A percentile compares a stretch with the other conserved stretches of the same genome.
Evolutionary conservation across 208 protist genomes (phyloP).

Genomic region (Naegleria lovaniensis): DNA sequence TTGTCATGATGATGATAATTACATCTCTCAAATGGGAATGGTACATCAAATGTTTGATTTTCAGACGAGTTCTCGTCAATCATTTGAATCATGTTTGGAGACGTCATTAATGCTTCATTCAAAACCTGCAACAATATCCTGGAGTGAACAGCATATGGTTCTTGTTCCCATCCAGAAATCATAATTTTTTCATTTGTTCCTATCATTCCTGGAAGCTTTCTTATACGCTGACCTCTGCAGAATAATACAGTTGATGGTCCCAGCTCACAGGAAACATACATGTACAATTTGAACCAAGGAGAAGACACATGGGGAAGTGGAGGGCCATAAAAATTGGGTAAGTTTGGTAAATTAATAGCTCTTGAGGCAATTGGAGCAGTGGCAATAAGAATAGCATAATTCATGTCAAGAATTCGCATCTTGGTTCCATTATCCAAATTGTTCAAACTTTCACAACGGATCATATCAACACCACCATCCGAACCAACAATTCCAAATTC

Average conservation of each 20-base stretch:
- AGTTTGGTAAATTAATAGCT: constrained; percentile 27
- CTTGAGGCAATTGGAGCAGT: constrained; percentile 29
- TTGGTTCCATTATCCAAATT: constrained; percentile 72
- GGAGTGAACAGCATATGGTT: background rate
- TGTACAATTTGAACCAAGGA: constrained; percentile 17
- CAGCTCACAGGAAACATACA: background rate
- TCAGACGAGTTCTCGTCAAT: background rate
- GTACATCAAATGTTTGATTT: background rate
- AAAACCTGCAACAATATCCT: background rate
- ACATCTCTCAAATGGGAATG: background rate
- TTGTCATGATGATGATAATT: background rate
- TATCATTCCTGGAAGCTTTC: background rate
- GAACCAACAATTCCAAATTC: constrained; percentile 47
- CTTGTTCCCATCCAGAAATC: constrained; percentile 13
- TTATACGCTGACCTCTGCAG: background rate
- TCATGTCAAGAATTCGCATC: constrained; percentile 67
- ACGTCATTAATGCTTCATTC: background rate
- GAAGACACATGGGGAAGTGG: constrained; percentile 10
- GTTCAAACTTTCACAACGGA: constrained; percentile 76
- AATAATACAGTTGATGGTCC: background rate
- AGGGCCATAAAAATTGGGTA: constrained; percentile 20
- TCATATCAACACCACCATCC: constrained; percentile 59
- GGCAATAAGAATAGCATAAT: constrained; percentile 52
- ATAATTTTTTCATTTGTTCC: background rate
- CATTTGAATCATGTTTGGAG: background rate